Conservation (phyloP, 164 flowering plant species). For the Dillenia turbinata region DNA sequence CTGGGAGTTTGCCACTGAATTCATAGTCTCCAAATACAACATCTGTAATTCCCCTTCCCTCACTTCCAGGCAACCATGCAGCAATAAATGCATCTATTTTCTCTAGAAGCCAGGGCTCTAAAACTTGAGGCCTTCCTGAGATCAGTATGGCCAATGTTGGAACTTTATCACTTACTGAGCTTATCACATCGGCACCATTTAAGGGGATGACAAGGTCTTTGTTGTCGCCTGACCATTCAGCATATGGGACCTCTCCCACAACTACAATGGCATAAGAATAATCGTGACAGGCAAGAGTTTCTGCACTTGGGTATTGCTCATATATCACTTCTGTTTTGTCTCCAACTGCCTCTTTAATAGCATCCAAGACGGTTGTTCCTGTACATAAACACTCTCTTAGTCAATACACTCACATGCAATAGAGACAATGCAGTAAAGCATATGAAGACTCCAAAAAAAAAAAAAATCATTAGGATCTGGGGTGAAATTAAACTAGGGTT, state of each 20-base stretch:
- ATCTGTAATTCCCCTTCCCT: constrained; percentile 70
- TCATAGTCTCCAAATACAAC: constrained; percentile 75
- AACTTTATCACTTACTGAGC: constrained; percentile 48
- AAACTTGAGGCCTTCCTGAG: constrained; percentile 73
- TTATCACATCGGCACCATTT: constrained; percentile 46
- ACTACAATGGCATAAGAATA: constrained; percentile 72
- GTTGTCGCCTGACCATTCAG: constrained; percentile 65
- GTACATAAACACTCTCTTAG: constrained; percentile 2
- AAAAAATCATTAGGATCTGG: no score
- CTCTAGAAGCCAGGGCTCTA: constrained; percentile 54
- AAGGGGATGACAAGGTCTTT: constrained; percentile 54
- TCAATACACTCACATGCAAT: background rate
- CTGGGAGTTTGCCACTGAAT: constrained; percentile 57
- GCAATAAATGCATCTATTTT: constrained; percentile 68
- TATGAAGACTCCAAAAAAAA: no score
- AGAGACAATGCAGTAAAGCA: background rate
- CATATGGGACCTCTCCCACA: constrained; percentile 79
- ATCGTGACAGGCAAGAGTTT: constrained; percentile 36
- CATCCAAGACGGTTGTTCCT: constrained; percentile 74
- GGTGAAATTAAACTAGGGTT: no score
- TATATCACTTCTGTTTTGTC: constrained; percentile 42
- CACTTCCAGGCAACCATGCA: constrained; percentile 87
- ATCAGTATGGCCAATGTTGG: constrained; percentile 69
- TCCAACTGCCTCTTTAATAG: constrained; percentile 40
- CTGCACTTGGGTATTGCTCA: constrained; percentile 47